Evolutionary conservation across 2,329 filamentous ascomycete species (phyloP).

Genomic region (Sarocladiaceae sp.): DNA sequence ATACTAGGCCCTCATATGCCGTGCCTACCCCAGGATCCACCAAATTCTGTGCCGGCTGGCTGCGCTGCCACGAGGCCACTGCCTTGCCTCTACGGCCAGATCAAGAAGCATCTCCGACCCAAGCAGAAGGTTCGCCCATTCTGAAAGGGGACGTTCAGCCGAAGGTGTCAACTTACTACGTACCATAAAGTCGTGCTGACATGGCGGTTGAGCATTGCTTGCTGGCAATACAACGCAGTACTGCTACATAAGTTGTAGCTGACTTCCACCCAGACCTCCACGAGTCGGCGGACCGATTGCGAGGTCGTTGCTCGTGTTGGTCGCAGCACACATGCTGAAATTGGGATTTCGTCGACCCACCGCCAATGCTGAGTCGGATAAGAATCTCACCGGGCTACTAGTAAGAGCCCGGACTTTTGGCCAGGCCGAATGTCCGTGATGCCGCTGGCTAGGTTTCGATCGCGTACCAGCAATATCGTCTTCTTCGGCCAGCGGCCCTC

Average conservation of each 20-base stretch:
- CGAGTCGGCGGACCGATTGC: background rate
- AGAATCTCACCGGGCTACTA: background rate
- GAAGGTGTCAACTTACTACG: background rate
- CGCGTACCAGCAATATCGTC: background rate
- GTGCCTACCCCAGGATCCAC: conserved; percentile 10
- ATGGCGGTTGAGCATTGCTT: background rate
- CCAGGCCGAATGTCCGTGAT: background rate
- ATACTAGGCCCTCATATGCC: conserved; percentile 6
- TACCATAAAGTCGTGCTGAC: background rate
- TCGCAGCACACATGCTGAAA: background rate
- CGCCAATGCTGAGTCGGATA: background rate
- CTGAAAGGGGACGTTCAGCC: conserved; percentile 5
- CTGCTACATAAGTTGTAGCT: background rate
- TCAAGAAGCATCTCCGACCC: conserved; percentile 9
- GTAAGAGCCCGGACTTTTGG: background rate
- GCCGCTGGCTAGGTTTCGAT: too few relatives aligned
- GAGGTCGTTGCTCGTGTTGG: background rate
- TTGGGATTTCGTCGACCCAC: background rate
- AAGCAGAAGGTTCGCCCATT: conserved; percentile 3
- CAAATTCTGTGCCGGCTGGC: background rate
- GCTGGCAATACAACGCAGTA: background rate
- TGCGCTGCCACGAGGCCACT: conserved; percentile 8
- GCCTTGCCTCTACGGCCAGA: conserved; percentile 4
- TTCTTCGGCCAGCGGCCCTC: too few relatives aligned
- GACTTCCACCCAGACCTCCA: background rate